Evolutionary conservation across 768 basidiomycete genomes (phyloP).

Genomic region (Hebeloma cylindrosporum): DNA sequence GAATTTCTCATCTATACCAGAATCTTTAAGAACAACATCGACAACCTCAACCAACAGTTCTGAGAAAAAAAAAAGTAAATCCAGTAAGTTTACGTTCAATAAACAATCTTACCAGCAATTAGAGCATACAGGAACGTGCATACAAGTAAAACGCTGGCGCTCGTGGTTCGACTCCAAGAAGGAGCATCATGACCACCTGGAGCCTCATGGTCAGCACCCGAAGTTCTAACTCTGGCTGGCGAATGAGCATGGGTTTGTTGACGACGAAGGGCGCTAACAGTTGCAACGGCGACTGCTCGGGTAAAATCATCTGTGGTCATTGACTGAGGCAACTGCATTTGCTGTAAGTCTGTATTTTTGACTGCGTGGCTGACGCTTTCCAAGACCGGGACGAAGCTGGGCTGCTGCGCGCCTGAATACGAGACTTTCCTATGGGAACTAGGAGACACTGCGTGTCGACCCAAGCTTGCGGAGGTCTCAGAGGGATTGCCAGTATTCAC

Average conservation of each 20-base stretch:
- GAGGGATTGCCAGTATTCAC: conserved; percentile 21
- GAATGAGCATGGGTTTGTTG: conserved; percentile 60
- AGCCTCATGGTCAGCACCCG: conserved; percentile 46
- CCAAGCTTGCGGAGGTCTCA: neutral
- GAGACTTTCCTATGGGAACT: conserved; percentile 51
- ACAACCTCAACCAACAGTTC: conserved; percentile 95
- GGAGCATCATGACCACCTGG: conserved; percentile 89
- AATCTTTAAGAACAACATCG: conserved; percentile 86
- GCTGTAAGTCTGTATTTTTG: conserved; percentile 53
- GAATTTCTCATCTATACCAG: conserved; percentile 96
- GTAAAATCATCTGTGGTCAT: conserved; percentile 89
- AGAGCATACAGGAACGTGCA: conserved; percentile 94
- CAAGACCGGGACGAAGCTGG: conserved; percentile 59
- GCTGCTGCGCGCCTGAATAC: conserved; percentile 44
- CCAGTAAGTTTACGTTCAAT: neutral
- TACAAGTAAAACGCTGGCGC: conserved; percentile 83
- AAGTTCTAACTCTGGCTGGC: conserved; percentile 46
- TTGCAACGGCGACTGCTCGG: conserved; percentile 90
- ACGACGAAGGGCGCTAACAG: conserved; percentile 86
- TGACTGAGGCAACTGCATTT: conserved; percentile 57
- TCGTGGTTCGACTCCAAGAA: conserved; percentile 89
- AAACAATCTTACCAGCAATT: conserved; percentile 77
- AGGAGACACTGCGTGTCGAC: conserved; percentile 39
- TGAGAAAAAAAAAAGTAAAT: conserved; percentile 28
- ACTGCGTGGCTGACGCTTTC: conserved; percentile 80